Evolutionary conservation across 805 yeast species (phyloP).

Genomic region (Pichia insulana): DNA sequence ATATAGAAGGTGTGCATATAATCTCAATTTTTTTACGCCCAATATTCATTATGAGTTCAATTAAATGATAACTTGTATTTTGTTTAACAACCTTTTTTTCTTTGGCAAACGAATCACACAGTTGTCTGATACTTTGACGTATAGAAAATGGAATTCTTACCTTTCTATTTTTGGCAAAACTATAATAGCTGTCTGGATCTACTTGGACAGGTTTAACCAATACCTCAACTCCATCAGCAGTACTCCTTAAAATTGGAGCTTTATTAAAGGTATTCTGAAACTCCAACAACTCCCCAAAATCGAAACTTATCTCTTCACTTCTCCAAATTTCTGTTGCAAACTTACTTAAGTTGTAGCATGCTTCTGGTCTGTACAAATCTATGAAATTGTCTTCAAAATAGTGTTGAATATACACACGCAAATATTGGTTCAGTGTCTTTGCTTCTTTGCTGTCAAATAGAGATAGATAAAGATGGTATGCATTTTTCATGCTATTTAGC

Average conservation of each 20-base stretch:
- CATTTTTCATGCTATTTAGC: no score
- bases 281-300: no score
- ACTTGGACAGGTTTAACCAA: neutral
- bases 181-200: neutral
- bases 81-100: neutral
- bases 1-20: slow-evolving; percentile 35
- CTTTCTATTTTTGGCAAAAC: neutral
- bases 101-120: neutral
- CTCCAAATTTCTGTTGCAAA: no score
- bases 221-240: neutral
- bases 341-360: no score
- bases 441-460: no score
- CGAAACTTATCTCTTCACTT: no score
- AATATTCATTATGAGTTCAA: neutral
- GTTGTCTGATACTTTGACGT: neutral
- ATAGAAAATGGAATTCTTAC: neutral
- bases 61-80: neutral
- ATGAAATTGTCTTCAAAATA: no score
- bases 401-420: no score
- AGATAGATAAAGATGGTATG: no score
- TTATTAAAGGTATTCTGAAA: no score
- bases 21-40: neutral
- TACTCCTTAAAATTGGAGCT: neutral
- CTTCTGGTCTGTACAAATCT: no score
- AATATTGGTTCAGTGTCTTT: no score